phyloP scores from a whole-genome alignment of 768 basidiomycete genomes.

The Chalciporus piperatus region DNA sequence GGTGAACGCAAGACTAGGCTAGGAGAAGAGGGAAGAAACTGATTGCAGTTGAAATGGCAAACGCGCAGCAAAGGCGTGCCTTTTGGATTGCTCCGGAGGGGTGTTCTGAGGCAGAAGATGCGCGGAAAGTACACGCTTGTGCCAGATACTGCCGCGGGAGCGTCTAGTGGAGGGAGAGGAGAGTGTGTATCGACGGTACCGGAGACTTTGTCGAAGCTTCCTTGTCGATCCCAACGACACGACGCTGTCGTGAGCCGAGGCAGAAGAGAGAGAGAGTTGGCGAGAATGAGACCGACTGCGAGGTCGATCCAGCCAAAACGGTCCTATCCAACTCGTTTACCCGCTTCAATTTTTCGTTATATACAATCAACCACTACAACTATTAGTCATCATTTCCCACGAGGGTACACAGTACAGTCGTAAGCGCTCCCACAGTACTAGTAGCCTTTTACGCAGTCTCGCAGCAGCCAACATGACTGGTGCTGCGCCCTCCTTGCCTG shows the following conservation, averaged over 20 bases:
- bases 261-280: slow-evolving; percentile 32
- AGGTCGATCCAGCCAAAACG: slow-evolving; percentile 45
- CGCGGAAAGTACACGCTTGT: slow-evolving; percentile 17
- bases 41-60: slow-evolving; percentile 48
- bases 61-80: slow-evolving; percentile 95
- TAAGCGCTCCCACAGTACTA: too few relatives aligned
- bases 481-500: background rate
- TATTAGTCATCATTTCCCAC: slow-evolving; percentile 31
- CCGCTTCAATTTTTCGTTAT: slow-evolving; percentile 24
- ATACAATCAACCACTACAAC: slow-evolving; percentile 11
- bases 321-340: slow-evolving; percentile 16
- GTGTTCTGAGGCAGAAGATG: slow-evolving; percentile 23
- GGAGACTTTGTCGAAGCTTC: slow-evolving; percentile 28
- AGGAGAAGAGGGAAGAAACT: slow-evolving; percentile 28
- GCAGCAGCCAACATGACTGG: too few relatives aligned
- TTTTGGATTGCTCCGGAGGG: slow-evolving; percentile 52
- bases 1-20: slow-evolving; percentile 25
- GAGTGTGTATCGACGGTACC: slow-evolving; percentile 16
- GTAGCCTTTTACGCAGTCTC: too few relatives aligned
- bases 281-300: slow-evolving; percentile 44
- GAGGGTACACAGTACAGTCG: too few relatives aligned
- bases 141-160: slow-evolving; percentile 14
- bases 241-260: slow-evolving; percentile 37
- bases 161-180: slow-evolving; percentile 3
- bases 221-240: slow-evolving; percentile 39